phyloP scores from a whole-genome alignment of 805 yeast species.

The Wickerhamomyces ciferrii region DNA sequence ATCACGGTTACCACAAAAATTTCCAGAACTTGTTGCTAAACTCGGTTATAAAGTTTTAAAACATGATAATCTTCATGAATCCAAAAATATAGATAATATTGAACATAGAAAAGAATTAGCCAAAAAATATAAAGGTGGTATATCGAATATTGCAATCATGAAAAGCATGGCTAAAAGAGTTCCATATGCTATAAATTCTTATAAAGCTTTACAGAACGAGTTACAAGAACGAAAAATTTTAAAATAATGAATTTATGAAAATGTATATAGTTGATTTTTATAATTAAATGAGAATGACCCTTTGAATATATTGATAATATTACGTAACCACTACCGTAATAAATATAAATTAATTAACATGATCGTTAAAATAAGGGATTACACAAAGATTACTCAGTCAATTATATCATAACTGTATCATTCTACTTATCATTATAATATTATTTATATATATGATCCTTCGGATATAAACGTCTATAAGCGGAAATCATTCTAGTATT shows the following conservation, averaged over 20 bases:
- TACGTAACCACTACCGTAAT: too few species aligned
- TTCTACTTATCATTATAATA: too few species aligned
- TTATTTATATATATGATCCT: too few species aligned
- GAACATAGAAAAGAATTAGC: slow-evolving; percentile 4
- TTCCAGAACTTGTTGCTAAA: slow-evolving; percentile 3
- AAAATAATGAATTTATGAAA: background rate
- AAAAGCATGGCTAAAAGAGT: slow-evolving; percentile 24
- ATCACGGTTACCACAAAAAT: background rate
- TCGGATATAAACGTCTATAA: too few species aligned
- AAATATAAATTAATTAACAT: too few species aligned
- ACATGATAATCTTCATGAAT: background rate
- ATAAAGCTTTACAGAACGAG: slow-evolving; percentile 24
- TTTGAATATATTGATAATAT: too few species aligned
- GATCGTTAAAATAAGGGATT: too few species aligned
- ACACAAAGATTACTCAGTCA: too few species aligned
- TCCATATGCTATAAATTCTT: slow-evolving; percentile 26
- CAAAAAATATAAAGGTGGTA: slow-evolving; percentile 15
- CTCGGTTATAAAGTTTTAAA: slow-evolving; percentile 13
- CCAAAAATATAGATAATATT: background rate
- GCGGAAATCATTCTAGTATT: too few species aligned
- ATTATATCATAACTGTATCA: too few species aligned
- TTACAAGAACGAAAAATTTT: slow-evolving; percentile 19
- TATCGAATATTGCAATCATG: slow-evolving; percentile 21
- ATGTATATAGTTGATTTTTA: background rate
- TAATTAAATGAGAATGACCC: too few species aligned